These are phyloP conservation scores for Boletus pseudopeckii DNA, from an alignment of 768 basidiomycete genomes.

Conservation along the genomic window DNA sequence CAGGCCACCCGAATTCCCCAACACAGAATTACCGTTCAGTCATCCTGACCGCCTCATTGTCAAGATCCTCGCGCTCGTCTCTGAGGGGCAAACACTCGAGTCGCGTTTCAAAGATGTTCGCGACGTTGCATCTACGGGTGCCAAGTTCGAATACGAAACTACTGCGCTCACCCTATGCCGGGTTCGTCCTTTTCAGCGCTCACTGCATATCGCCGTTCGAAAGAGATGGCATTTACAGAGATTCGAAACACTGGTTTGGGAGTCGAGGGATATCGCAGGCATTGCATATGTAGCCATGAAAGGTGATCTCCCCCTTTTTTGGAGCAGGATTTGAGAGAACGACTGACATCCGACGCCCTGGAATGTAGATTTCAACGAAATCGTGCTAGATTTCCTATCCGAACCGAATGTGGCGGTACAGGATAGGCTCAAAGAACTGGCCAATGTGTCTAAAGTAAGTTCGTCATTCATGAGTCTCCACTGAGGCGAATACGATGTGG, in stretches of 20 bases:
- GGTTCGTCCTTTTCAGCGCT: neutral
- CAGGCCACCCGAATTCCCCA: neutral
- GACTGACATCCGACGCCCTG: neutral
- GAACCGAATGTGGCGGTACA: constrained; percentile 2
- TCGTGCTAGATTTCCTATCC: constrained; percentile 19
- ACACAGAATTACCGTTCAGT: constrained; percentile 6
- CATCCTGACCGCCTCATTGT: constrained; percentile 2
- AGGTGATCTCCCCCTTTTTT: neutral
- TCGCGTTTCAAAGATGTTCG: constrained; percentile 13
- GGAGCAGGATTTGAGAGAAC: neutral
- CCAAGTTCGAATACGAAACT: constrained; percentile 9
- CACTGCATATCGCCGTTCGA: neutral
- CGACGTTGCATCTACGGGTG: constrained; percentile 1
- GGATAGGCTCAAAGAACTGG: constrained; percentile 16
- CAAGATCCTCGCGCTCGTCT: constrained; percentile 10
- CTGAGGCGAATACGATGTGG: neutral
- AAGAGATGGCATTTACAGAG: neutral
- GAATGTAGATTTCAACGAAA: constrained; percentile 18
- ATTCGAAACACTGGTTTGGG: constrained; percentile 16
- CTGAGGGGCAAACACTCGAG: constrained; percentile 11
- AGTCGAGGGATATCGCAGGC: constrained; percentile 15
- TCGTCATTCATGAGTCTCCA: too few species aligned
- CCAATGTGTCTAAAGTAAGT: constrained; percentile 8
- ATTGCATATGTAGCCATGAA: constrained; percentile 14
- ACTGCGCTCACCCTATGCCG: constrained; percentile 5